Percentiles rank a stretch among this genome's conserved stretches.
phyloP scores from a whole-genome alignment of 1,284 basidiomycete genomes.

The Anthracocystis walkeri region DNA sequence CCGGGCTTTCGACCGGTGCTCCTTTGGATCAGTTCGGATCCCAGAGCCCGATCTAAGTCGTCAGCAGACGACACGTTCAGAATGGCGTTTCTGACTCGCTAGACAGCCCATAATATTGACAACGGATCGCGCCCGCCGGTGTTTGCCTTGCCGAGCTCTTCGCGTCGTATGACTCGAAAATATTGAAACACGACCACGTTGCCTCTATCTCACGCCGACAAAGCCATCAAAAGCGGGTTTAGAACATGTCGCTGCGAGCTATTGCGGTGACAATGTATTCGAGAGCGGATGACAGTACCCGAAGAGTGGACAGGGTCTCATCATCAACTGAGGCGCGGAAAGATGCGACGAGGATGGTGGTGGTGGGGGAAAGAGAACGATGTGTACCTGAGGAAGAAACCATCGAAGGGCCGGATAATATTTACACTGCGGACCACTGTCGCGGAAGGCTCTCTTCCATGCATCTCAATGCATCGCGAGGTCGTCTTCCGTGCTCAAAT shows the following conservation, averaged over 20 bases:
- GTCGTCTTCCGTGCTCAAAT: slow-evolving; percentile 5
- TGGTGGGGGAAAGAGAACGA: neutral
- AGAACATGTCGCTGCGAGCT: no score
- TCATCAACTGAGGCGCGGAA: neutral
- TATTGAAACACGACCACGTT: no score
- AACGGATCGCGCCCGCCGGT: neutral
- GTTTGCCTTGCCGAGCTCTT: neutral
- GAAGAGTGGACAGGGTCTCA: no score
- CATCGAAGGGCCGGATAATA: slow-evolving; percentile 1
- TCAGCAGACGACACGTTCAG: no score
- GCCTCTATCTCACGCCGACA: no score
- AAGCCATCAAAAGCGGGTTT: no score
- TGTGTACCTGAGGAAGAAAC: neutral
- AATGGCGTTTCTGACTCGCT: no score
- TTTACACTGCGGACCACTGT: neutral
- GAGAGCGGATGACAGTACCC: no score
- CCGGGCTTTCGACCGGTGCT: neutral
- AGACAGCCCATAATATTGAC: no score
- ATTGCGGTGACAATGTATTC: no score
- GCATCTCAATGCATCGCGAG: slow-evolving; percentile 5
- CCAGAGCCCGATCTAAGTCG: no score
- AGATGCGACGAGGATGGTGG: neutral
- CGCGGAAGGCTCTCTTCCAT: neutral
- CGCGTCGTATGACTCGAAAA: slow-evolving; percentile 3
- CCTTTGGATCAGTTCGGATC: no score